A percentile compares a stretch with the other conserved stretches of the same genome.
Conservation (phyloP, 2,329 filamentous ascomycete species). For the Epichloe glyceriae region DNA sequence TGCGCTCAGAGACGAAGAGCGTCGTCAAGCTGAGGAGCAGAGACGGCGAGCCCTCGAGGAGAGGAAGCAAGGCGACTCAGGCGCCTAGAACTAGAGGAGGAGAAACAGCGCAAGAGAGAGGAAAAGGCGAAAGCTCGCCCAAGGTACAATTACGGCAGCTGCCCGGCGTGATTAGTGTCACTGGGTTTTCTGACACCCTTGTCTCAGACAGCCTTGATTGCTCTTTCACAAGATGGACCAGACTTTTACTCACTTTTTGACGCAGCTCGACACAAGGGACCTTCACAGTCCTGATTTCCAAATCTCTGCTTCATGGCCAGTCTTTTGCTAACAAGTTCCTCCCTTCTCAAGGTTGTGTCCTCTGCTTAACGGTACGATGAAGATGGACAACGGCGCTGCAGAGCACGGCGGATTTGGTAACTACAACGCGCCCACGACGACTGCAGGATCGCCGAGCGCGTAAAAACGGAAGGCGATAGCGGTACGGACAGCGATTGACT, state of each 20-base stretch:
- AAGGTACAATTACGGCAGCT: constrained; percentile 11
- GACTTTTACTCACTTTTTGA: neutral
- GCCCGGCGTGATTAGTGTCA: constrained; percentile 10
- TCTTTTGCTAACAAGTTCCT: constrained; percentile 9
- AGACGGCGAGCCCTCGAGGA: constrained; percentile 9
- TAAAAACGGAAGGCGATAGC: neutral
- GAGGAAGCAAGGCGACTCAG: constrained; percentile 5
- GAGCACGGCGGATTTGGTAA: constrained; percentile 48
- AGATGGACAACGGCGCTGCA: constrained; percentile 40
- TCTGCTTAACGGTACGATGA: constrained; percentile 72
- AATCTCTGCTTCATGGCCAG: neutral
- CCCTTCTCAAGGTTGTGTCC: constrained; percentile 56
- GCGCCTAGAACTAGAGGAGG: constrained; percentile 7
- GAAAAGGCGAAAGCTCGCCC: constrained; percentile 10
- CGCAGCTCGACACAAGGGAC: neutral
- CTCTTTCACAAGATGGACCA: neutral
- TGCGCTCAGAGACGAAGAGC: constrained; percentile 5
- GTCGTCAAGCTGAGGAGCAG: constrained; percentile 7
- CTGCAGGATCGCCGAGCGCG: constrained; percentile 19
- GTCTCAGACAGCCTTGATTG: neutral
- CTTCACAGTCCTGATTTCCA: neutral
- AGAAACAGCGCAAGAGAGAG: constrained; percentile 8
- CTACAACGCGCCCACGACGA: constrained; percentile 28
- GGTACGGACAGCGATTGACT: neutral
- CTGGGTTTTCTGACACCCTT: neutral